Evolutionary conservation across 106 monocot species (phyloP).

Genomic region (Dendrobium huoshanense): DNA sequence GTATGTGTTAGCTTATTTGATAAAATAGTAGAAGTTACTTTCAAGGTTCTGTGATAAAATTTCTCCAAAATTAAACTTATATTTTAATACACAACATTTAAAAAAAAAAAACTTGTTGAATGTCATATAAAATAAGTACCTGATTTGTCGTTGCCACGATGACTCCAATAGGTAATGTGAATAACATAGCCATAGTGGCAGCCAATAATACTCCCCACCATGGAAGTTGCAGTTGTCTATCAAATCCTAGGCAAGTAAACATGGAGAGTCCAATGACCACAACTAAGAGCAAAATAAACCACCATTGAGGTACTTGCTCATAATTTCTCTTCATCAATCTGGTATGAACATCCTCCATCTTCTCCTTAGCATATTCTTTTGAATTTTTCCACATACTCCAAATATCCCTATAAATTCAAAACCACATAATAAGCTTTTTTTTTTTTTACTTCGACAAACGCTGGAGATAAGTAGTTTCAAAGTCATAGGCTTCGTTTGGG

Average conservation of each 20-base stretch:
- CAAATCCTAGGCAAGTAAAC: conserved; percentile 41
- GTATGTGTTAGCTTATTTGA: too few relatives aligned
- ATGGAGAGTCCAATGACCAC: conserved; percentile 34
- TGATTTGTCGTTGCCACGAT: conserved; percentile 73
- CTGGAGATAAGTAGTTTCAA: background rate
- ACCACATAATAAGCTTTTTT: background rate
- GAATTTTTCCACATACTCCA: background rate
- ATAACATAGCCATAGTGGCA: conserved; percentile 41
- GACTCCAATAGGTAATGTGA: conserved; percentile 78
- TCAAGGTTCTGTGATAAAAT: too few relatives aligned
- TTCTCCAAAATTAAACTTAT: too few relatives aligned
- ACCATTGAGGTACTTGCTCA: conserved; percentile 66
- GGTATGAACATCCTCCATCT: background rate
- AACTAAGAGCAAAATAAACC: conserved; percentile 48
- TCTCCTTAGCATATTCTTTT: background rate
- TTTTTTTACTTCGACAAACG: background rate
- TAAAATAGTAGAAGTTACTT: too few relatives aligned
- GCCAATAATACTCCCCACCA: conserved; percentile 83
- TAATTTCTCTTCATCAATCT: background rate
- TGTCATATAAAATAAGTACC: conserved; percentile 19
- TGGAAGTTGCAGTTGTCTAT: conserved; percentile 59
- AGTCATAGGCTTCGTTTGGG: background rate
- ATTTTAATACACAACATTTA: too few relatives aligned
- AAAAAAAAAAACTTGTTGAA: too few relatives aligned
- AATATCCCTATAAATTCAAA: conserved; percentile 1